These are phyloP conservation scores for Tuber brumale DNA, from an alignment of 495 filamentous ascomycete species.

Conservation along the genomic window DNA sequence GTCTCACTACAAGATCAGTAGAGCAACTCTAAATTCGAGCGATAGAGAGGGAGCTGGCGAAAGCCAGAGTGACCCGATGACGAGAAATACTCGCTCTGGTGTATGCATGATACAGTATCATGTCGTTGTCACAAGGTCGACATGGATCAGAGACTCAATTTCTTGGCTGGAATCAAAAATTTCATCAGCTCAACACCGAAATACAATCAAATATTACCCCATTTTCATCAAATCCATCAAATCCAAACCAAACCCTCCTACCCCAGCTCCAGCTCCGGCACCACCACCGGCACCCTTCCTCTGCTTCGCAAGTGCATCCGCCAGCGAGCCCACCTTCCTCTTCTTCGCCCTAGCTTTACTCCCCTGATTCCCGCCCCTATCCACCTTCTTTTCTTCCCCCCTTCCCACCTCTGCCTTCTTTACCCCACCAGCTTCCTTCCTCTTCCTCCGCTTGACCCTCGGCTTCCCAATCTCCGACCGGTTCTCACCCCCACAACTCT, in stretches of 20 bases:
- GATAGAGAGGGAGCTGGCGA: neutral
- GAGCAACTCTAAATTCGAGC: neutral
- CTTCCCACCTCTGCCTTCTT: neutral
- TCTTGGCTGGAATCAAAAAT: neutral
- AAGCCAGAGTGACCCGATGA: neutral
- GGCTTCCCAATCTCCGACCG: conserved; percentile 8
- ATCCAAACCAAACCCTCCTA: conserved; percentile 32
- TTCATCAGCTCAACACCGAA: neutral
- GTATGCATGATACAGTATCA: neutral
- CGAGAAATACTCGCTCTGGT: neutral
- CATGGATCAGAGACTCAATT: neutral
- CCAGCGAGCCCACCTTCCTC: conserved; percentile 10
- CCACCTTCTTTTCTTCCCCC: neutral
- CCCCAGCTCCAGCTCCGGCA: conserved; percentile 6
- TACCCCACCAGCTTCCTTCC: conserved; percentile 9
- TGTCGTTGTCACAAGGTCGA: neutral
- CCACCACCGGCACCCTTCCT: neutral
- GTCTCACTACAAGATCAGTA: neutral
- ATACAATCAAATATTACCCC: conserved; percentile 21
- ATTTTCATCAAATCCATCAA: conserved; percentile 40
- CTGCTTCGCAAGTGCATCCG: neutral
- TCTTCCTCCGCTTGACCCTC: conserved; percentile 14
- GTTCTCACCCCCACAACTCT: conserved; percentile 17
- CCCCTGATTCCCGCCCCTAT: neutral
- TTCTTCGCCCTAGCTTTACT: conserved; percentile 12